Evolutionary conservation across 305 asterid genomes (phyloP).

Genomic region (Nicotiana rustica): DNA sequence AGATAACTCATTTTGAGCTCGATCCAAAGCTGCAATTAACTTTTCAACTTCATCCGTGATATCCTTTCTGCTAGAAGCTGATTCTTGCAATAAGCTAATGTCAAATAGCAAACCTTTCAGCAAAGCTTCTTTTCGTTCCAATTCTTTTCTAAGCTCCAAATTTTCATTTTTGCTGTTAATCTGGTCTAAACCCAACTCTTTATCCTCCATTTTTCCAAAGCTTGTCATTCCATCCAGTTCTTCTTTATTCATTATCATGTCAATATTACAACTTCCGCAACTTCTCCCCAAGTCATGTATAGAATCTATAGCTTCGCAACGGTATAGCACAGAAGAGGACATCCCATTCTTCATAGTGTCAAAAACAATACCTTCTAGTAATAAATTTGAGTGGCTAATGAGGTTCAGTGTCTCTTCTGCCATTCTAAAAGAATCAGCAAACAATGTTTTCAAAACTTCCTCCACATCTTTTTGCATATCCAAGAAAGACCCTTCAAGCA

Average conservation of each 20-base stretch:
- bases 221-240: constrained; percentile 33
- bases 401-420: constrained; percentile 54
- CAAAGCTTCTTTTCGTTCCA: constrained; percentile 65
- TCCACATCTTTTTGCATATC: constrained; percentile 63
- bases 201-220: constrained; percentile 43
- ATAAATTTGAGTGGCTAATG: constrained; percentile 57
- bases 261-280: constrained; percentile 34
- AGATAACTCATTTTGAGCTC: constrained; percentile 68
- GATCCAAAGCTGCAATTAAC: constrained; percentile 58
- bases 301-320: constrained; percentile 46
- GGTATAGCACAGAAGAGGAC: constrained; percentile 52
- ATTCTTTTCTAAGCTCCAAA: constrained; percentile 65
- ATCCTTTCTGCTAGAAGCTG: constrained; percentile 76
- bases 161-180: constrained; percentile 50
- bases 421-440: constrained; percentile 52
- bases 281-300: constrained; percentile 41
- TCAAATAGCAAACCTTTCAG: constrained; percentile 87
- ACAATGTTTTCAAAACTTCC: constrained; percentile 50
- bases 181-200: constrained; percentile 41
- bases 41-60: constrained; percentile 69
- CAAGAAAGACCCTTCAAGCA: constrained; percentile 61
- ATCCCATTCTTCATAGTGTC: constrained; percentile 56
- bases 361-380: constrained; percentile 59
- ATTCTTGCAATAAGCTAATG: constrained; percentile 89
- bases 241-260: constrained; percentile 41